A percentile compares a stretch with the other conserved stretches of the same genome.
These are phyloP conservation scores for Beauveria sp. DNA, from an alignment of 2,329 filamentous ascomycete genomes.

Conservation along the genomic window DNA sequence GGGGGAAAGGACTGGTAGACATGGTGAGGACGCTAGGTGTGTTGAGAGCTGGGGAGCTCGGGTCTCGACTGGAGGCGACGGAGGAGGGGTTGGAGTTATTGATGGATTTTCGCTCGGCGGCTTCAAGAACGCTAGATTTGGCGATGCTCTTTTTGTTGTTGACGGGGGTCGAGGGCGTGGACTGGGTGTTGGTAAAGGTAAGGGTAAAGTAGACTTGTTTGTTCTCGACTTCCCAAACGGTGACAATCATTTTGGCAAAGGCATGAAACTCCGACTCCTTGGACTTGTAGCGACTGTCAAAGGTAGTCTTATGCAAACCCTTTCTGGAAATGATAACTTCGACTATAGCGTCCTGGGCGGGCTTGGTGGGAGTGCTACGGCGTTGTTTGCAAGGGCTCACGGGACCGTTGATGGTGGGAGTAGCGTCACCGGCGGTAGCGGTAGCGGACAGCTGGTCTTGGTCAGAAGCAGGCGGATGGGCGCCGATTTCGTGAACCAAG, in stretches of 20 bases:
- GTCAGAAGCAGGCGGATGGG: constrained; percentile 19
- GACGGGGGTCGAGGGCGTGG: constrained; percentile 24
- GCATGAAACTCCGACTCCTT: constrained; percentile 34
- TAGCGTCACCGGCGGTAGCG: constrained; percentile 24
- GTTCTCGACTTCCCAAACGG: constrained; percentile 63
- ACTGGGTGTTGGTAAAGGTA: constrained; percentile 60
- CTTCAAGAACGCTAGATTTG: constrained; percentile 33
- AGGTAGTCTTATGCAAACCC: constrained; percentile 31
- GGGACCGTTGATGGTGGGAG: constrained; percentile 25
- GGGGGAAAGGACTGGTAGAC: constrained; percentile 55
- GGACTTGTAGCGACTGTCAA: constrained; percentile 26
- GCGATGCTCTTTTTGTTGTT: constrained; percentile 30
- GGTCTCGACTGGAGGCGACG: constrained; percentile 38
- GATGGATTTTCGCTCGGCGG: constrained; percentile 38
- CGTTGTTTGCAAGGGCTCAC: constrained; percentile 26
- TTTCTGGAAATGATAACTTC: constrained; percentile 58
- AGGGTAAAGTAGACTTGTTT: constrained; percentile 63
- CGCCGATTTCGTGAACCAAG: constrained; percentile 36
- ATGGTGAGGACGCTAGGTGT: constrained; percentile 47
- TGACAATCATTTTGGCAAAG: constrained; percentile 69
- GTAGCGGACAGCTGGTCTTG: constrained; percentile 13
- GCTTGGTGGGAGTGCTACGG: constrained; percentile 17
- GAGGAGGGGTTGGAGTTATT: constrained; percentile 38
- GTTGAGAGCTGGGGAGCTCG: constrained; percentile 37
- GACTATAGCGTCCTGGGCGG: constrained; percentile 52